Evolutionary conservation across 192 early-diverging fungal genomes (phyloP), one percentile per base, ranked within the genome.

Genomic region (Allomyces arbusculus): DNA sequence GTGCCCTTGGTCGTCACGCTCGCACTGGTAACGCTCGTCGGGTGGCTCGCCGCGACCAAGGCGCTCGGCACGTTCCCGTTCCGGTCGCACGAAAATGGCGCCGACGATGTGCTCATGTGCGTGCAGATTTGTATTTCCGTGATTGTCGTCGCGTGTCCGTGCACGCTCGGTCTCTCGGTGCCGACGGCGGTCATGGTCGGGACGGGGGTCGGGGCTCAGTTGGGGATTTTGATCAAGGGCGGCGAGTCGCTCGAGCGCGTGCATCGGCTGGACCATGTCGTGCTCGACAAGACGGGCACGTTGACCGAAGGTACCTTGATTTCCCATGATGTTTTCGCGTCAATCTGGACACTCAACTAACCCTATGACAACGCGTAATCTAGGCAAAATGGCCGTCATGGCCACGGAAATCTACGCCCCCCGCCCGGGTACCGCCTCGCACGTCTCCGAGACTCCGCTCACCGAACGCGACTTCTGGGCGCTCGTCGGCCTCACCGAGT

Each of bases 171-270:
- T 22, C 80, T 99, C 24, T 89, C 92, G 50, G 94, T 91, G 5
- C 95, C 95, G 11, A 99, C 95, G 0, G 95, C 94, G 0, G 90
- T 99, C 19, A 96, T 99, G 94, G 95, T 95, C 9, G 95, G 94
- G 24, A 96, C 95, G 0, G 95, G 95, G 22, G 88, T 99, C 1
- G 94, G 92, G 23, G 95, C 95, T 8, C 81, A 92, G 68, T 76
- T 91, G 62, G 95, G 95, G 24, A 90, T 99, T 65, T 75, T 99
- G 66, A 95, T 99, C 77, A 99, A 99, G 79, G 89, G 92, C 26
- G 95, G 91, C 23, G 85, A 73, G 61, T 84, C 90, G 12, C 73
- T 99, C 62, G 91, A 94, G 68, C 79, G 77, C 6, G 90, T 90
- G 8, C 84, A 87, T 66, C 77, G 78, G 44, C 77, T 99, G 16